These are phyloP conservation scores for Pseudohalonectria lignicola DNA, from an alignment of 2,329 filamentous ascomycete species.

Conservation along the genomic window DNA sequence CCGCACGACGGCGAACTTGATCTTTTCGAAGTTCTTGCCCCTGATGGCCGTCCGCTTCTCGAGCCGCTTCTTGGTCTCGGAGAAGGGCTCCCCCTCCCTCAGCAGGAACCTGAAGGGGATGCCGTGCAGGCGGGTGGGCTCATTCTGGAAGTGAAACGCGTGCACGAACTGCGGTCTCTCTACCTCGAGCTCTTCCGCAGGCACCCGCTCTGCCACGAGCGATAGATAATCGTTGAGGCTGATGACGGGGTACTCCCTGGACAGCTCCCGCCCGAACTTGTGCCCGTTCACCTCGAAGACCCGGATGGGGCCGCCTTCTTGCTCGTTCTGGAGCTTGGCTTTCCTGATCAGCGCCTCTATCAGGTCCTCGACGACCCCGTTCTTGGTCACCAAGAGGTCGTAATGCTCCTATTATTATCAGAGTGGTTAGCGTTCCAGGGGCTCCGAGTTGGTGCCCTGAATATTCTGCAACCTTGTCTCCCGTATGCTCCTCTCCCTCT, in stretches of 20 bases:
- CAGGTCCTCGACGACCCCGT: conserved; percentile 68
- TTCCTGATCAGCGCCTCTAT: conserved; percentile 70
- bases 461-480: no score
- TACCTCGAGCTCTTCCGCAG: conserved; percentile 57
- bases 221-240: conserved; percentile 78
- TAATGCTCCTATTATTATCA: conserved; percentile 71
- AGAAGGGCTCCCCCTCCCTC: conserved; percentile 76
- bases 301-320: conserved; percentile 56
- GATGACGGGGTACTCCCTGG: conserved; percentile 59
- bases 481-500: no score
- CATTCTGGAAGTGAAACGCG: conserved; percentile 88
- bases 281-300: conserved; percentile 75
- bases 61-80: conserved; percentile 86
- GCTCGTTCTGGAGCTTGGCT: conserved; percentile 65
- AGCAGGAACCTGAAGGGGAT: conserved; percentile 86
- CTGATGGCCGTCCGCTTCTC: conserved; percentile 90
- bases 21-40: conserved; percentile 97
- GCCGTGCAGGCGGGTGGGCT: conserved; percentile 73
- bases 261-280: conserved; percentile 74
- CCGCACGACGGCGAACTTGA: conserved; percentile 82
- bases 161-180: conserved; percentile 53
- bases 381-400: conserved; percentile 82
- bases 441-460: no score
- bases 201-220: conserved; percentile 71
- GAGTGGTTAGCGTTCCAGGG: no score